These are phyloP conservation scores for Paramecium octaurelia DNA, from an alignment of 73 alveolate genomes.

Conservation along the genomic window DNA sequence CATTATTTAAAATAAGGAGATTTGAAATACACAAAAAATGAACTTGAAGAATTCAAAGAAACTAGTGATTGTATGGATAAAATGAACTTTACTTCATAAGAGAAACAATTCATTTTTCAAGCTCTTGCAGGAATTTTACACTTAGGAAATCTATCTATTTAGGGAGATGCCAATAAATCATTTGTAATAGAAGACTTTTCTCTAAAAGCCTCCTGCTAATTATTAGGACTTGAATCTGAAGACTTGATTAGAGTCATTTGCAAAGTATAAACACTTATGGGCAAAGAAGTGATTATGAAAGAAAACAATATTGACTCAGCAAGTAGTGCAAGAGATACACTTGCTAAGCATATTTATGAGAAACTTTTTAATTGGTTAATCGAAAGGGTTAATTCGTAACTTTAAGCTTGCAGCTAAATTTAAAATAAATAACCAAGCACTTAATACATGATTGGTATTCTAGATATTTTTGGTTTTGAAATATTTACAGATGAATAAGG, in stretches of 20 bases:
- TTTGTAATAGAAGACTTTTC: constrained; percentile 61
- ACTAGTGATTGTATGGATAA: constrained; percentile 7
- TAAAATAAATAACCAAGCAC: neutral
- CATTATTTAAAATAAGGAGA: constrained; percentile 60
- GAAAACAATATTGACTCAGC: constrained; percentile 62
- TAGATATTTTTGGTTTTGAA: constrained; percentile 97
- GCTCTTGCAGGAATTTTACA: neutral
- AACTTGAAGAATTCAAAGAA: constrained; percentile 66
- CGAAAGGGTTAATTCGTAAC: constrained; percentile 52
- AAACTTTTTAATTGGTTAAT: constrained; percentile 90
- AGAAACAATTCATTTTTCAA: constrained; percentile 21
- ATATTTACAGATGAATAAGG: constrained; percentile 66
- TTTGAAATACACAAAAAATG: constrained; percentile 54
- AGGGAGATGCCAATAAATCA: constrained; percentile 74
- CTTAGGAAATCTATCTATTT: constrained; percentile 64
- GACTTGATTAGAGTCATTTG: constrained; percentile 46
- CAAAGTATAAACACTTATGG: neutral
- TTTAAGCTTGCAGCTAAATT: neutral
- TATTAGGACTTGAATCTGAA: constrained; percentile 67
- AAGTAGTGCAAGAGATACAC: constrained; percentile 78
- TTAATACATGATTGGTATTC: constrained; percentile 34
- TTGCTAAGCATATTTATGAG: constrained; percentile 92
- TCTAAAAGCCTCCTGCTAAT: constrained; percentile 46
- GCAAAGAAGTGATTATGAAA: constrained; percentile 59
- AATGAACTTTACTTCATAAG: constrained; percentile 54